A percentile compares a stretch with the other conserved stretches of the same genome.
Evolutionary conservation across 139 green algal genomes (phyloP).

Genomic region (Haematococcus lacustris): DNA sequence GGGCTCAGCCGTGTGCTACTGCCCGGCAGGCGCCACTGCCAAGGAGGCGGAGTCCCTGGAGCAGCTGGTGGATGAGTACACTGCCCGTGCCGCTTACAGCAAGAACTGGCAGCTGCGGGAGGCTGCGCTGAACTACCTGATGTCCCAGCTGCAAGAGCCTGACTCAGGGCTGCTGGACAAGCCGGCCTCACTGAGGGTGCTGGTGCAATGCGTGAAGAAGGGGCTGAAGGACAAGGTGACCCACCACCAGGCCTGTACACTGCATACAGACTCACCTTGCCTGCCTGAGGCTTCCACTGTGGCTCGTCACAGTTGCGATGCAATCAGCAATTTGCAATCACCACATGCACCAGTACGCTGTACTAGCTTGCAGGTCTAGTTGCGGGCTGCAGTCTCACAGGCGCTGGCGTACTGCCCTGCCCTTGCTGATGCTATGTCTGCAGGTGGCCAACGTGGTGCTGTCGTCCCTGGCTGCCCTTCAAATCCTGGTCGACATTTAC

Average conservation of each 20-base stretch:
- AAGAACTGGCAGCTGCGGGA: conserved; percentile 83
- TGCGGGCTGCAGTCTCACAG: no score
- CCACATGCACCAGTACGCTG: no score
- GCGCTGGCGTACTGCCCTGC: no score
- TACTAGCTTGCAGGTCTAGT: no score
- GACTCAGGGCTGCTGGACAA: no score
- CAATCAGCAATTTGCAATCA: no score
- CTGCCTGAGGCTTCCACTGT: no score
- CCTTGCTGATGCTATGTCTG: no score
- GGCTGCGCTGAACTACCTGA: conserved; percentile 38
- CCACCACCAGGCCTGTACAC: conserved; percentile 1
- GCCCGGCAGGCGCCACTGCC: conserved; percentile 11
- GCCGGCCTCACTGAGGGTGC: no score
- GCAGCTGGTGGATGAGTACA: conserved; percentile 65
- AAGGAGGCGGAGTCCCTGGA: conserved; percentile 52
- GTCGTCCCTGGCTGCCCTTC: conserved; percentile 29
- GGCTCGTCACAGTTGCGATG: no score
- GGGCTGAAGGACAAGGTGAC: conserved; percentile 29
- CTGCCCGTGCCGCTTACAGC: conserved; percentile 56
- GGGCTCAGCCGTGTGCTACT: no score
- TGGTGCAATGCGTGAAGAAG: not conserved
- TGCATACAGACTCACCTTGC: conserved; percentile 2
- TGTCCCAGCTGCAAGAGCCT: no score
- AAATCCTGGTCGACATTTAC: conserved; percentile 17
- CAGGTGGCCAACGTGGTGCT: conserved; percentile 63